Evolutionary conservation across 768 basidiomycete genomes (phyloP), one percentile per base, ranked within the genome.

Genomic region (Ramaria rubella): DNA sequence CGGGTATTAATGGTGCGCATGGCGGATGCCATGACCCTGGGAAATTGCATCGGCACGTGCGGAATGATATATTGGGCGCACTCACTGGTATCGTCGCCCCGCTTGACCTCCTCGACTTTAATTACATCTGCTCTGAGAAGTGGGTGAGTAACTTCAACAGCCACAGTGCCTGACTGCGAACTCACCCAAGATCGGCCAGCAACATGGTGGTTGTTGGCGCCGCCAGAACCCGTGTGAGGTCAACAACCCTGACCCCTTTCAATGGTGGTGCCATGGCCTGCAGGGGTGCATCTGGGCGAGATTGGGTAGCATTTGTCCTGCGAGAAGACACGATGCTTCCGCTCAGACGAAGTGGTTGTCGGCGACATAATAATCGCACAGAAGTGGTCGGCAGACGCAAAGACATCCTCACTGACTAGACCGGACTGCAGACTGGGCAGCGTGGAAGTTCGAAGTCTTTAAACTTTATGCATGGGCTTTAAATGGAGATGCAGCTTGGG

Each of bases 151-250:
- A 21, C n/a, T 8, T 14, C 9, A 14, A 4, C 27, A 30, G 17
- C 29, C 29, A 42, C 24, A 1, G 34, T 8, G 29, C 38, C 11
- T 27, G 19, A 14, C 26, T 15, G 19, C 24, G 21, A 30, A 34
- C 59, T 11, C 45, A 66, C 66, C 66, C 87, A 33, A 94, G 72
- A 71, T 94, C 92, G 6, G 86, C 93, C n/a, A 96, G 77, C 59
- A 95, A 78, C 93, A 94, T 90, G 1, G 92, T 90, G n/a, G 87
- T 82, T 1, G 86, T 87, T 30, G 93, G 93, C 0, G 91, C 93
- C n/a, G 93, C 93, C 49, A 97, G 73, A 1, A 96, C 87, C 27
- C 94, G 80, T 14, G 93, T 92, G 55, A 96, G 71, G 70, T 97
- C 94, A 23, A 97, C 75, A n/a, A 96, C 79, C 64, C 79, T 82